A percentile compares a stretch with the other conserved stretches of the same genome.
These are phyloP conservation scores for Termitomyces sp. DNA, from an alignment of 768 basidiomycete species.

Conservation along the genomic window DNA sequence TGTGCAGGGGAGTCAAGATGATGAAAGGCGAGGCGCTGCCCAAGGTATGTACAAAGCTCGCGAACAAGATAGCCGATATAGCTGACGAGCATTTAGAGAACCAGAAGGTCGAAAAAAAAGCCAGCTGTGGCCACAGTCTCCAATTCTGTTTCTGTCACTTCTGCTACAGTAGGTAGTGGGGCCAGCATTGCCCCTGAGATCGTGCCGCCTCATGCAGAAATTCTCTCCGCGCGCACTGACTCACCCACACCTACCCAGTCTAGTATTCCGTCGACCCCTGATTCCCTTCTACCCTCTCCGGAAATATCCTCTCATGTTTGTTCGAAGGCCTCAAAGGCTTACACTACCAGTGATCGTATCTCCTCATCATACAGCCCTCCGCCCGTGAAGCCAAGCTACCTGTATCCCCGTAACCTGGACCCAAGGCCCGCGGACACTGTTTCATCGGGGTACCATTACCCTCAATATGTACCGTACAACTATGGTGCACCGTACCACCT, in stretches of 20 bases:
- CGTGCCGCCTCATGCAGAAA: not conserved
- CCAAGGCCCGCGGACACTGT: too few species aligned
- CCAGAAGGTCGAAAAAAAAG: not conserved
- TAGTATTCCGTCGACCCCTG: not conserved
- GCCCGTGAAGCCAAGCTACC: not conserved
- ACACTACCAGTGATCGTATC: not conserved
- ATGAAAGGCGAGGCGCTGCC: conserved; percentile 6
- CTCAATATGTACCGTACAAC: not conserved
- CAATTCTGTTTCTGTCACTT: not conserved
- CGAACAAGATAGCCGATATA: not conserved
- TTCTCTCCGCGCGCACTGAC: not conserved
- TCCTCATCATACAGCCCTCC: not conserved
- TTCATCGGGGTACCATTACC: not conserved
- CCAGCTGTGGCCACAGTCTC: too few species aligned
- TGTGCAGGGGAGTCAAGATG: conserved; percentile 5
- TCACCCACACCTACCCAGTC: not conserved
- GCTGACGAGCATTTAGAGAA: not conserved
- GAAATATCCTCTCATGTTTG: not conserved
- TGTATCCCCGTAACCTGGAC: not conserved
- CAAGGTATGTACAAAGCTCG: not conserved
- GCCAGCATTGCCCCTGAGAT: not conserved
- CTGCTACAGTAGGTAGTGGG: not conserved
- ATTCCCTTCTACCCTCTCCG: not conserved
- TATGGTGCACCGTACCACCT: not conserved
- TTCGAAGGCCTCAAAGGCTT: not conserved